Base-by-base conservation (phyloP, 2,329 filamentous ascomycete genomes). In the Trichoderma afroharzianum region DNA sequence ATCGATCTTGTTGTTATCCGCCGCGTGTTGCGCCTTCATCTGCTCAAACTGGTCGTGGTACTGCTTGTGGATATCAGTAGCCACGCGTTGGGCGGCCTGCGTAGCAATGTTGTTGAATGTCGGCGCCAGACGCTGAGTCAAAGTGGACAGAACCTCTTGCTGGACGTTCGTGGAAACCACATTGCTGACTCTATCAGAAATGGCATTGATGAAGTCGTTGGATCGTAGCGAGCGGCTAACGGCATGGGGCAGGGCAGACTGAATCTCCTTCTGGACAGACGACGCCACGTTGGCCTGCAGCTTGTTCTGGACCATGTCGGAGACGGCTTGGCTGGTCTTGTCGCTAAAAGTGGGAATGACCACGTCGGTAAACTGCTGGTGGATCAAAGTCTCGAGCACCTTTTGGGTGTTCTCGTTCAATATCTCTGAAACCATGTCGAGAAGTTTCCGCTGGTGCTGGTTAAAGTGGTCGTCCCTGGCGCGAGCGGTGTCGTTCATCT, bases 321-420 rank as follows among this genome's bases (percentile, higher is more conserved):
- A 88, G 32, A 97, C 86, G 5, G 91, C 87, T 73, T 89, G 88
- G 58, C 88, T 86, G 15, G 93, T 90, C 55, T 91, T 85, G 66
- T 90, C 87, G 53, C 90, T 88, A 71, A 98, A 84, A 36, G 90
- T 86, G 12, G 96, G 95, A 67, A 97, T 85, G 58, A 98, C 89
- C 15, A 90, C 87, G 70, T 90, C 87, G 73, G 93, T 88, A 74
- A 97, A 93, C 79, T 92, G 92, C 62, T 90, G 87, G 61, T 89
- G 88, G 64, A 97, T 91, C 75, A 97, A 93, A 73, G 90, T 90
- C 73, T 90, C 86, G 47, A 98, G 86, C 26, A 93, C 93, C 76
- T 92, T 91, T 80, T 91, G 86, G 24, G 88, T 90, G 77, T 90
- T 90, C 72, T 87, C 85, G 74, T 88, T 89, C 62, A 92, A 83